These are phyloP conservation scores for Phlegmacium glaucopus DNA, from an alignment of 768 basidiomycete genomes.

Conservation along the genomic window DNA sequence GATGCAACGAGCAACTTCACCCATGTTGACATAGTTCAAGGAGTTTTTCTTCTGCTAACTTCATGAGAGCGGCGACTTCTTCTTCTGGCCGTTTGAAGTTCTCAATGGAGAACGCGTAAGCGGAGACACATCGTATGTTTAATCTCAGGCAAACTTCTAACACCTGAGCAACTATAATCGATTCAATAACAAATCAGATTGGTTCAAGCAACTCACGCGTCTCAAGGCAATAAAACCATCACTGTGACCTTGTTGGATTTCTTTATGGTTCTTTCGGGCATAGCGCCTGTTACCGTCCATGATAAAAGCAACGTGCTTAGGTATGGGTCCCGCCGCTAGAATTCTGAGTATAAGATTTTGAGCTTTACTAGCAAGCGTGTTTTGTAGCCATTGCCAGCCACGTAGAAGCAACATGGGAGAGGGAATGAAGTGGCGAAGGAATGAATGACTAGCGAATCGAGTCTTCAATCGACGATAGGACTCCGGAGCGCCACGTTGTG, in stretches of 20 bases:
- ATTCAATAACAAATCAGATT: neutral
- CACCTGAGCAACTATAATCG: constrained; percentile 44
- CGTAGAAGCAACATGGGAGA: no score
- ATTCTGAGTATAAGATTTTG: constrained; percentile 38
- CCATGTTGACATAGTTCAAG: constrained; percentile 77
- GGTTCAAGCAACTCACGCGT: constrained; percentile 48
- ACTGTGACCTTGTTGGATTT: constrained; percentile 75
- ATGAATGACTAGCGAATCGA: no score
- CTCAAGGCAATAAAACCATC: constrained; percentile 81
- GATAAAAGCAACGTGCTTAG: constrained; percentile 87
- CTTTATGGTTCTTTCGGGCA: constrained; percentile 64
- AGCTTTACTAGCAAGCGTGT: no score
- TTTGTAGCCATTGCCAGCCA: no score
- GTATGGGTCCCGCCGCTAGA: constrained; percentile 81
- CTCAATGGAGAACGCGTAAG: constrained; percentile 98
- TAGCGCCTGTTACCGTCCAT: constrained; percentile 98
- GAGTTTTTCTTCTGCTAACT: constrained; percentile 74
- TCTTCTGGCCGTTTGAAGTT: constrained; percentile 88
- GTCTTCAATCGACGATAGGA: no score
- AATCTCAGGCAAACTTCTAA: constrained; percentile 82
- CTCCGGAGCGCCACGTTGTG: no score
- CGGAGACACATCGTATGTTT: constrained; percentile 79
- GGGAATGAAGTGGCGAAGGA: no score
- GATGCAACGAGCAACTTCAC: constrained; percentile 41
- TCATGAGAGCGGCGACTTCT: constrained; percentile 88